phyloP scores from a whole-genome alignment of 768 basidiomycete species.

The Tephrocybe sp. region DNA sequence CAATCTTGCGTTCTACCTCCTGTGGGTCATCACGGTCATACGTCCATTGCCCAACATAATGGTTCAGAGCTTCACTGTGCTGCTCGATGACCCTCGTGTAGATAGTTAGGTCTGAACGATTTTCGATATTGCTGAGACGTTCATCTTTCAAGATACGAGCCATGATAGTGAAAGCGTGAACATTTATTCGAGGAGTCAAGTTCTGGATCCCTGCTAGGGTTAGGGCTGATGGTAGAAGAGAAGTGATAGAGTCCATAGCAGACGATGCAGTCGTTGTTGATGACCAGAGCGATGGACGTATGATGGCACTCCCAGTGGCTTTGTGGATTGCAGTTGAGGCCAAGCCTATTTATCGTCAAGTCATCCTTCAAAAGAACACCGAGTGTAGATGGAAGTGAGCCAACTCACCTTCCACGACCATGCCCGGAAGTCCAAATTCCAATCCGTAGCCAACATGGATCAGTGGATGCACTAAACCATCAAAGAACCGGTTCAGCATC shows the following conservation, averaged over 20 bases:
- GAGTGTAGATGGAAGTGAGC: neutral
- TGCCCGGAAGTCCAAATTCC: constrained; percentile 52
- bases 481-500: constrained; percentile 51
- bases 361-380: neutral
- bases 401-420: constrained; percentile 49
- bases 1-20: constrained; percentile 51
- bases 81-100: constrained; percentile 32
- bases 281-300: constrained; percentile 26
- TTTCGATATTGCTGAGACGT: constrained; percentile 23
- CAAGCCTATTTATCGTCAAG: too few species aligned
- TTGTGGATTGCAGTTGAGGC: constrained; percentile 51
- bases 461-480: constrained; percentile 55
- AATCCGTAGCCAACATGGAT: constrained; percentile 59
- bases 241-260: neutral
- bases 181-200: constrained; percentile 1
- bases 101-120: constrained; percentile 16
- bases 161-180: constrained; percentile 51
- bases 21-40: constrained; percentile 29
- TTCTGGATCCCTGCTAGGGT: neutral
- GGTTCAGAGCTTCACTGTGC: constrained; percentile 36
- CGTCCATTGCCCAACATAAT: constrained; percentile 43
- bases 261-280: too few species aligned
- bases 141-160: constrained; percentile 53
- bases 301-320: constrained; percentile 29
- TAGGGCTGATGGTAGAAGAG: constrained; percentile 3